Evolutionary conservation across 805 yeast genomes (phyloP).

Genomic region (Suhomyces sp.): DNA sequence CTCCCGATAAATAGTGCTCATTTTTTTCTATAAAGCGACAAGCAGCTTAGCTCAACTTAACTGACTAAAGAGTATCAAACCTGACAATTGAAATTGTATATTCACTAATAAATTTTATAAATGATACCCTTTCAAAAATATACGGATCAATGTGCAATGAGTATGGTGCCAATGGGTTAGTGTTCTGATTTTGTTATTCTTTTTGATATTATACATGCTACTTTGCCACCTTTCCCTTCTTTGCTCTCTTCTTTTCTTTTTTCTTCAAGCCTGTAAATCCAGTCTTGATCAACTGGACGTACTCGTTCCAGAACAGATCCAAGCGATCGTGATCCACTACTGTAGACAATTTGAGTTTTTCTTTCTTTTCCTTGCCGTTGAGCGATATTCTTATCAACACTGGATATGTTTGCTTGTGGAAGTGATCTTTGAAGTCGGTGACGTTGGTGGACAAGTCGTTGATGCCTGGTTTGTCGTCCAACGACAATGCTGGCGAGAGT

Average conservation of each 20-base stretch:
- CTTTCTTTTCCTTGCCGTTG: slow-evolving; percentile 48
- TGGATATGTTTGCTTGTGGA: slow-evolving; percentile 45
- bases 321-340: slow-evolving; percentile 60
- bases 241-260: slow-evolving; percentile 77
- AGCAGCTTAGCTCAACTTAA: not conserved
- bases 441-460: slow-evolving; percentile 37
- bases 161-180: not conserved
- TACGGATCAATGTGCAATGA: not conserved
- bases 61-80: not conserved
- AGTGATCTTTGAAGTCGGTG: slow-evolving; percentile 14
- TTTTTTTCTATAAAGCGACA: too few relatives aligned
- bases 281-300: slow-evolving; percentile 62
- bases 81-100: not conserved
- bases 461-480: slow-evolving; percentile 15
- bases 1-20: not conserved
- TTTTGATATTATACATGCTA: not conserved
- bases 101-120: too few relatives aligned
- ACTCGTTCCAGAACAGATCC: slow-evolving; percentile 74
- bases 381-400: slow-evolving; percentile 67
- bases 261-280: slow-evolving; percentile 76
- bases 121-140: not conserved
- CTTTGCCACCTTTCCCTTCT: slow-evolving; percentile 39
- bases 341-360: slow-evolving; percentile 66
- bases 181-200: too few relatives aligned
- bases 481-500: slow-evolving; percentile 25